Percentiles rank a stretch among this genome's conserved stretches.
These are phyloP conservation scores for Mimosa bimucronata DNA, from an alignment of 306 rosid species.

Conservation along the genomic window DNA sequence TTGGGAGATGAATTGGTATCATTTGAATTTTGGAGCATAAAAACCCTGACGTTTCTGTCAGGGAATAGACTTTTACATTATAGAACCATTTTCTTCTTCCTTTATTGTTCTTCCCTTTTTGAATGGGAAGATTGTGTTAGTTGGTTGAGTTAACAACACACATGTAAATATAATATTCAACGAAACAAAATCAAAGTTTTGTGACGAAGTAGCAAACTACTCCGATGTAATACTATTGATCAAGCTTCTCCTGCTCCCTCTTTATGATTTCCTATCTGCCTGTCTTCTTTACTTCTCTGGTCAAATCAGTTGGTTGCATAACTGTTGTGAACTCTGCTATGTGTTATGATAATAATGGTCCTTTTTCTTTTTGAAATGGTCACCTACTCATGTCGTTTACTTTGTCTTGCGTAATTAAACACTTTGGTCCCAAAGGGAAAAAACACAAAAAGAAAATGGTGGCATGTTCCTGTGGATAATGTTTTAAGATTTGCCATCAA, in stretches of 20 bases:
- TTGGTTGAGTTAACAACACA: slow-evolving; percentile 40
- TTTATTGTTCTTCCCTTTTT: slow-evolving; percentile 27
- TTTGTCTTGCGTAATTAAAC: not conserved
- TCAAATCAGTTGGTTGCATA: slow-evolving; percentile 40
- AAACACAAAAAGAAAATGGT: not conserved
- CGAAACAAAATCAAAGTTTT: slow-evolving; percentile 51
- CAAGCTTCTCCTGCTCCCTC: slow-evolving; percentile 12
- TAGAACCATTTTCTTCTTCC: slow-evolving; percentile 12
- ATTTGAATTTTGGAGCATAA: not conserved
- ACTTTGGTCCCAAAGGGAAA: not conserved
- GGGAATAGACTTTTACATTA: slow-evolving; percentile 16
- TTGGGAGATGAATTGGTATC: not conserved
- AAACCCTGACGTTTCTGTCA: not conserved
- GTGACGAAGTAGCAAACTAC: slow-evolving; percentile 35
- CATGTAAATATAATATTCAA: slow-evolving; percentile 56
- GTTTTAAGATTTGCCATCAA: not conserved
- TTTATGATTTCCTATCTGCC: not conserved
- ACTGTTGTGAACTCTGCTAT: not conserved
- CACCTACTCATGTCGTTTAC: not conserved
- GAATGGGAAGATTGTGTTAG: slow-evolving; percentile 43
- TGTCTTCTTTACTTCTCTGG: slow-evolving; percentile 19
- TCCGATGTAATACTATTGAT: slow-evolving; percentile 29
- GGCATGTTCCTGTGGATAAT: not conserved
- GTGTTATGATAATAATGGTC: not conserved
- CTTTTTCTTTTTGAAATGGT: slow-evolving; percentile 14